These are phyloP conservation scores for Wickerhamomyces sp. DNA, from an alignment of 1,139 yeast genomes.

Conservation along the genomic window DNA sequence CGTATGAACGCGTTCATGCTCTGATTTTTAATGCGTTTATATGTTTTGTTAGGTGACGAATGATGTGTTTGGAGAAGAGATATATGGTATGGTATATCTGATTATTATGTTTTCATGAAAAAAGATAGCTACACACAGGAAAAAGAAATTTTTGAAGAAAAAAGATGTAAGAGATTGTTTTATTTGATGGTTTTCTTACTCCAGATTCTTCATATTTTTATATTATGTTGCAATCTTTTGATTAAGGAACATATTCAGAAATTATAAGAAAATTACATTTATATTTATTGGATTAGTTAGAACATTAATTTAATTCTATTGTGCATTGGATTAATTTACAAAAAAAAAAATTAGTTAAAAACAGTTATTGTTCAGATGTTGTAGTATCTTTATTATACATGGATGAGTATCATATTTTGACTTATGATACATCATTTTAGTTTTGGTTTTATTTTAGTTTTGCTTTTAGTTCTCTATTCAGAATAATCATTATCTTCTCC, in stretches of 20 bases:
- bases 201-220: background rate
- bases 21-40: too few relatives aligned
- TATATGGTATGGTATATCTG: too few relatives aligned
- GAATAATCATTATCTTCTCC: constrained; percentile 28
- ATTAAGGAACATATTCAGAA: background rate
- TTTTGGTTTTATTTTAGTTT: background rate
- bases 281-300: constrained; percentile 13
- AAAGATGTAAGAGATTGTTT: background rate
- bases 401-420: too few relatives aligned
- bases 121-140: background rate
- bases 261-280: constrained; percentile 1
- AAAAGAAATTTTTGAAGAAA: background rate
- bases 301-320: constrained; percentile 9
- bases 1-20: too few relatives aligned
- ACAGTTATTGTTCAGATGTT: background rate
- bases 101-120: background rate
- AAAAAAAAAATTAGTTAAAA: too few relatives aligned
- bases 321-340: constrained; percentile 9
- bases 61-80: background rate
- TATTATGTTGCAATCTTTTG: background rate
- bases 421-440: background rate
- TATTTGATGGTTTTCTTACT: background rate
- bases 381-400: background rate
- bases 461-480: constrained; percentile 7
- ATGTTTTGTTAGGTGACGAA: background rate